phyloP scores from a whole-genome alignment of 345 rosid genomes.

The Pugionium dolabratum region DNA sequence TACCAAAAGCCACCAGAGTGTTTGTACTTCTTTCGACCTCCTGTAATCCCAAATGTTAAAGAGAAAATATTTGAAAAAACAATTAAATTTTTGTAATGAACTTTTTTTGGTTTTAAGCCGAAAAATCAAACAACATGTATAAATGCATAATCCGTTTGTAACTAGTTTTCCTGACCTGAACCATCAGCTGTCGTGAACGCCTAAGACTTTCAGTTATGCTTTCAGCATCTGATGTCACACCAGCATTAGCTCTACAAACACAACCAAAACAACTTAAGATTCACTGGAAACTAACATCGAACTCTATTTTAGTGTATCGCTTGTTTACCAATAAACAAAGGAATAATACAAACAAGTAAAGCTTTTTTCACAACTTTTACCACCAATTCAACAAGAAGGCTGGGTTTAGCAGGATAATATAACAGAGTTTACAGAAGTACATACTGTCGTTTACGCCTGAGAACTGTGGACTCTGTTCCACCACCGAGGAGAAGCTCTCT shows the following conservation, averaged over 20 bases:
- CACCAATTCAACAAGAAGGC: slow-evolving; percentile 12
- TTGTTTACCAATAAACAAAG: neutral
- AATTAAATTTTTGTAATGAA: neutral
- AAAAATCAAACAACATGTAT: neutral
- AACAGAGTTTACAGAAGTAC: slow-evolving; percentile 27
- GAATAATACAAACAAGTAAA: neutral
- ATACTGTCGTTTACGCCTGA: slow-evolving; percentile 87
- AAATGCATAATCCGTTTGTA: slow-evolving; percentile 9
- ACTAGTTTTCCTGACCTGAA: slow-evolving; percentile 59
- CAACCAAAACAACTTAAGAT: slow-evolving; percentile 11
- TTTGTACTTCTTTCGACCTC: slow-evolving; percentile 92
- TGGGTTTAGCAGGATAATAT: neutral
- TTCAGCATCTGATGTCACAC: slow-evolving; percentile 95
- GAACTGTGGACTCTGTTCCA: slow-evolving; percentile 87
- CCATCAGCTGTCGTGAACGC: slow-evolving; percentile 91
- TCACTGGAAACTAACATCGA: slow-evolving; percentile 1
- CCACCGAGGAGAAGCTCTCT: slow-evolving; percentile 96
- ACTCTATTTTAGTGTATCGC: neutral
- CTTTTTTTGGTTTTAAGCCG: neutral
- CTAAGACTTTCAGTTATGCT: slow-evolving; percentile 97
- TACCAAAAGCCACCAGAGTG: slow-evolving; percentile 80
- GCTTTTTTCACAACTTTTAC: neutral
- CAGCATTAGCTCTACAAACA: slow-evolving; percentile 77
- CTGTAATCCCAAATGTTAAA: slow-evolving; percentile 46
- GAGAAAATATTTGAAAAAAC: slow-evolving; percentile 7